phyloP scores from a whole-genome alignment of 306 rosid species.

The Malus sylvestris region DNA sequence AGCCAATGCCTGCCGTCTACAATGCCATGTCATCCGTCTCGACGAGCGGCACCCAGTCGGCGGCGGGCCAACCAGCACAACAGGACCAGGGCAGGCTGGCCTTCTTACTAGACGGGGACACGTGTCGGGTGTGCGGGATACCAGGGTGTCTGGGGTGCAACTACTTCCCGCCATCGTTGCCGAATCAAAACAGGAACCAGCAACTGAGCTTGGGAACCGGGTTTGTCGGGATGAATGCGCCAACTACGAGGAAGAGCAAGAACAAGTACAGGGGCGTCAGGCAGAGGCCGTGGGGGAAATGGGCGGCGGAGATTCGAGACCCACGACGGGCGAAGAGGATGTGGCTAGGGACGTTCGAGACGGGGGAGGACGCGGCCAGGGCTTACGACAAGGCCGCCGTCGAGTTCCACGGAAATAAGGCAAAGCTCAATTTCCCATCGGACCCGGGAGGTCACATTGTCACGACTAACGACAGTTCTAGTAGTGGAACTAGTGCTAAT shows the following conservation, averaged over 20 bases:
- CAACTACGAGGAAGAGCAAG: constrained; percentile 3
- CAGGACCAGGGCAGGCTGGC: neutral
- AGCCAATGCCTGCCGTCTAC: neutral
- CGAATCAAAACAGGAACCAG: neutral
- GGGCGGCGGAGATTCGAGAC: constrained; percentile 61
- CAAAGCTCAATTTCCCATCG: constrained; percentile 37
- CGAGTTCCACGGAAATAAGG: constrained; percentile 32
- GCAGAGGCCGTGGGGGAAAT: constrained; percentile 61
- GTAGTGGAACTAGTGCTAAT: neutral
- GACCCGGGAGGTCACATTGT: neutral
- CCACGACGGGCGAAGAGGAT: constrained; percentile 30
- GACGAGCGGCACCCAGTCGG: neutral
- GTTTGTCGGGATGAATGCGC: neutral
- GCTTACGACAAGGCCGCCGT: constrained; percentile 57
- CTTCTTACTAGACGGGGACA: neutral
- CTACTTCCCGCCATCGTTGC: neutral
- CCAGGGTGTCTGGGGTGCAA: constrained; percentile 47
- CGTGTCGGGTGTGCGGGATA: constrained; percentile 28
- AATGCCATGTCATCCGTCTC: constrained; percentile 7
- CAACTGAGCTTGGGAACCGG: neutral
- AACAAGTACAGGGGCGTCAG: constrained; percentile 48
- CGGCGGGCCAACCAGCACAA: neutral
- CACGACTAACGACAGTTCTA: neutral
- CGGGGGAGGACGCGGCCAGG: constrained; percentile 51
- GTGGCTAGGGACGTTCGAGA: constrained; percentile 56